A percentile compares a stretch with the other conserved stretches of the same genome.
Evolutionary conservation across 2,329 filamentous ascomycete species (phyloP).

Genomic region (Trichoderma sp.): DNA sequence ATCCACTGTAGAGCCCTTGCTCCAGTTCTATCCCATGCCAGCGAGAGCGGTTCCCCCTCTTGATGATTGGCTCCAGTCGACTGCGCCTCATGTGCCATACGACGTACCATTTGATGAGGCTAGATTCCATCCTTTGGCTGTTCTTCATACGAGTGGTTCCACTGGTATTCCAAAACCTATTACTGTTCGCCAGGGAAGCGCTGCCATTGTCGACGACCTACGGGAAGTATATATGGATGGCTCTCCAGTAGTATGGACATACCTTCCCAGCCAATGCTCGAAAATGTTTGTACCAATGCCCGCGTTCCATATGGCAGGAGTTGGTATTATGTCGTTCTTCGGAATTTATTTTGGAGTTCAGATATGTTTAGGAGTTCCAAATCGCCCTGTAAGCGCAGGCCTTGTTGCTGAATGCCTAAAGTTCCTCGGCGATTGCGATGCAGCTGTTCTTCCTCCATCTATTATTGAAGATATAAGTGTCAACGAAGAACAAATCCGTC

Average conservation of each 20-base stretch:
- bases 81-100: constrained; percentile 45
- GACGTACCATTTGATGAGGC: constrained; percentile 48
- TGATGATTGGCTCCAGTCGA: constrained; percentile 44
- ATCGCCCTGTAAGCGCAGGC: constrained; percentile 43
- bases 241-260: constrained; percentile 16
- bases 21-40: constrained; percentile 39
- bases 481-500: constrained; percentile 36
- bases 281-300: constrained; percentile 39
- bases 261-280: constrained; percentile 20
- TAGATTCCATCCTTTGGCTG: constrained; percentile 46
- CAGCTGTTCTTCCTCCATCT: constrained; percentile 43
- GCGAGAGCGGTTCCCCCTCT: constrained; percentile 41
- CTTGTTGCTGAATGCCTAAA: constrained; percentile 40
- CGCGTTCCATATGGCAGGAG: constrained; percentile 45
- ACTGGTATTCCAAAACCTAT: constrained; percentile 54
- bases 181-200: constrained; percentile 45
- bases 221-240: constrained; percentile 37
- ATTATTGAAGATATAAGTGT: constrained; percentile 51
- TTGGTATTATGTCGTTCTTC: constrained; percentile 35
- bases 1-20: constrained; percentile 29
- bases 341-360: constrained; percentile 39
- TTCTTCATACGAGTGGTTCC: constrained; percentile 53
- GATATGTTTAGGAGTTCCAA: constrained; percentile 38
- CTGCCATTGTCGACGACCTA: constrained; percentile 42
- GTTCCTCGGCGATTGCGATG: constrained; percentile 34